phyloP scores from a whole-genome alignment of 768 basidiomycete genomes.

The Brasilioporus rufonigricans region DNA sequence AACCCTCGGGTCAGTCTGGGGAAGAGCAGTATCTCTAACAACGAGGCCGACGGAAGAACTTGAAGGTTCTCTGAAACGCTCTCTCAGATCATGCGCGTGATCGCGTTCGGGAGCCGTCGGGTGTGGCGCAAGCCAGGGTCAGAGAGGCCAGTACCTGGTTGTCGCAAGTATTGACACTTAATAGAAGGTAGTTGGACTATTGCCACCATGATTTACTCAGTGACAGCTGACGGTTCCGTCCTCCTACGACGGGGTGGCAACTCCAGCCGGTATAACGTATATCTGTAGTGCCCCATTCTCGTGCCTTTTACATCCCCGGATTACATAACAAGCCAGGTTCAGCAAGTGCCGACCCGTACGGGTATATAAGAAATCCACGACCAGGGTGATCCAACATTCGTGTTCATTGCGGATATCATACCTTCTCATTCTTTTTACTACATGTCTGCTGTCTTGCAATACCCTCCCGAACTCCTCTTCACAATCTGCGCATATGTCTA shows the following conservation, averaged over 20 bases:
- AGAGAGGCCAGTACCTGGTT: not conserved
- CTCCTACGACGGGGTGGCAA: not conserved
- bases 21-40: not conserved
- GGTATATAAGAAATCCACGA: constrained; percentile 2
- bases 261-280: constrained; percentile 1
- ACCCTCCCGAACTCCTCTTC: constrained; percentile 70
- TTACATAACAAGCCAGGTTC: constrained; percentile 13
- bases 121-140: no score
- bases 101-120: not conserved
- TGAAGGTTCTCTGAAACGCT: not conserved
- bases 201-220: no score
- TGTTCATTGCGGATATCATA: not conserved
- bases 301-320: constrained; percentile 18
- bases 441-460: constrained; percentile 39
- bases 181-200: no score
- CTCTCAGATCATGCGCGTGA: not conserved
- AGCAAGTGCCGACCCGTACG: constrained; percentile 10
- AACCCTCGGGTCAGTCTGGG: not conserved
- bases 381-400: not conserved
- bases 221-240: constrained; percentile 20
- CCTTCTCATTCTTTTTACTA: no score
- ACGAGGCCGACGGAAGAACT: not conserved
- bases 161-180: no score
- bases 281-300: constrained; percentile 5
- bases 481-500: constrained; percentile 74